Base-by-base conservation (phyloP, 2,329 filamentous ascomycete species). In the Lasiodiplodia gonubiensis region DNA sequence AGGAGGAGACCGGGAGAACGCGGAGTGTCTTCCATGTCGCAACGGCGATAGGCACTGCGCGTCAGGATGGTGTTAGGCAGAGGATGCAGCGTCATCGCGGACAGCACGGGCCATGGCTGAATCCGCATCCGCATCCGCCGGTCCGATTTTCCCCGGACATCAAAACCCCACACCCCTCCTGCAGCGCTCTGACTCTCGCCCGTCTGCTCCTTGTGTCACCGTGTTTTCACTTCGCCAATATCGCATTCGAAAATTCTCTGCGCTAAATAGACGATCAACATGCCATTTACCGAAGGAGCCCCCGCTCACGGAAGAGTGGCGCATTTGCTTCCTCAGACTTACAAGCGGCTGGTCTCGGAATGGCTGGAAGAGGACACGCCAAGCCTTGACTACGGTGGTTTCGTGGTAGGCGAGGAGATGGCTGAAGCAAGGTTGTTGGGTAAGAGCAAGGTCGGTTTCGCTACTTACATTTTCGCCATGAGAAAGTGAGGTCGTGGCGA, bases 291-390 rank as follows among this genome's bases (percentile, higher is more conserved):
- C 63, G 81, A 82, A 84, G 87, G 86, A 64, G 86, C 86, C 16
- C 83, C 85, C 14, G 76, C 79, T 61, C 83, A 89, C 72, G 88
- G 88, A 70, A 84, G 86, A 67, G 83, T 88, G 39, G 84, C 86
- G 21, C 88, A 97, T 78, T 88, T 98, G 71, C 89, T 98, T 52
- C 94, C 94, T 0, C 87, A 89, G 25, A 91, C 89, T 70, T 97
- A 93, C 88, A 97, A 94, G 78, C 86, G 89, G 60, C 87, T 90
- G 71, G 88, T 97, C 70, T 87, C 90, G 27, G 82, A 87, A 74
- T 99, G 95, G 95, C 90, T 97, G 16, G 92, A 93, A 75, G 95
- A 99, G 81, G 95, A 99, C 82, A 96, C 93, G 3, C 95, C 95
- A 4, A 95, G 92, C 64, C 94, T 97, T 81, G 95, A 99, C 84